Conservation (phyloP, 768 basidiomycete species). For the Xerocomellus intermedius region DNA sequence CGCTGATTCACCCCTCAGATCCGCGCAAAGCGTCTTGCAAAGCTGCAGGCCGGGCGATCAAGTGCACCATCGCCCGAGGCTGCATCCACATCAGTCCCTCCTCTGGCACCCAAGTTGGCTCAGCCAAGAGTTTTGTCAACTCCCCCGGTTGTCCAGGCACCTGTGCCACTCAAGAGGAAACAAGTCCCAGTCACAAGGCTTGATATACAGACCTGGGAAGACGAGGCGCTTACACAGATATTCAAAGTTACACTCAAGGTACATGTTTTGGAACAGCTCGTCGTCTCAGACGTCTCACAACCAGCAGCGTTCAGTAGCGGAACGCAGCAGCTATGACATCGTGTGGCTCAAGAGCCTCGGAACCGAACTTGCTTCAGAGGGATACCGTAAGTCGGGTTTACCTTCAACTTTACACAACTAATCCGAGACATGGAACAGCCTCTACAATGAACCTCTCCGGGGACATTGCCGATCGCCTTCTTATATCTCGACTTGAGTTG, state of each 20-base stretch:
- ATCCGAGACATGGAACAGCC: slow-evolving; percentile 19
- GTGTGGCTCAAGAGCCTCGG: slow-evolving; percentile 83
- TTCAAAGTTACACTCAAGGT: slow-evolving; percentile 82
- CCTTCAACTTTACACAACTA: background rate
- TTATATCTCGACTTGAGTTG: slow-evolving; percentile 83
- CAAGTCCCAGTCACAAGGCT: slow-evolving; percentile 41
- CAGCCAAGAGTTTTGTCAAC: slow-evolving; percentile 33
- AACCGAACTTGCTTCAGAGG: slow-evolving; percentile 65
- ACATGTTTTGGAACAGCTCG: slow-evolving; percentile 26
- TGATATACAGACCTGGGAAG: slow-evolving; percentile 68
- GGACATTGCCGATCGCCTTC: slow-evolving; percentile 70
- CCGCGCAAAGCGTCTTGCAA: slow-evolving; percentile 87
- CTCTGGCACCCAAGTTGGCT: slow-evolving; percentile 32
- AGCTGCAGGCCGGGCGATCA: slow-evolving; percentile 56
- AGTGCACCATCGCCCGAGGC: slow-evolving; percentile 34
- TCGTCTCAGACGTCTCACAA: slow-evolving; percentile 8
- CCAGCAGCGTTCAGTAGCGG: slow-evolving; percentile 54
- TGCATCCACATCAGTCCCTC: slow-evolving; percentile 18
- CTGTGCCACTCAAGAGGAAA: slow-evolving; percentile 50
- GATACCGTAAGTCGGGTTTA: slow-evolving; percentile 34
- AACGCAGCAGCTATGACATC: slow-evolving; percentile 59
- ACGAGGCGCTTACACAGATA: slow-evolving; percentile 61
- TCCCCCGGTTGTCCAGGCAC: slow-evolving; percentile 30
- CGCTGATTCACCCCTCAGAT: slow-evolving; percentile 50
- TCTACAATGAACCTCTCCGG: slow-evolving; percentile 46